Percentiles rank a stretch among this genome's conserved stretches.
Evolutionary conservation across 2,329 filamentous ascomycete genomes (phyloP).

Genomic region (Aspergillus uvarum): DNA sequence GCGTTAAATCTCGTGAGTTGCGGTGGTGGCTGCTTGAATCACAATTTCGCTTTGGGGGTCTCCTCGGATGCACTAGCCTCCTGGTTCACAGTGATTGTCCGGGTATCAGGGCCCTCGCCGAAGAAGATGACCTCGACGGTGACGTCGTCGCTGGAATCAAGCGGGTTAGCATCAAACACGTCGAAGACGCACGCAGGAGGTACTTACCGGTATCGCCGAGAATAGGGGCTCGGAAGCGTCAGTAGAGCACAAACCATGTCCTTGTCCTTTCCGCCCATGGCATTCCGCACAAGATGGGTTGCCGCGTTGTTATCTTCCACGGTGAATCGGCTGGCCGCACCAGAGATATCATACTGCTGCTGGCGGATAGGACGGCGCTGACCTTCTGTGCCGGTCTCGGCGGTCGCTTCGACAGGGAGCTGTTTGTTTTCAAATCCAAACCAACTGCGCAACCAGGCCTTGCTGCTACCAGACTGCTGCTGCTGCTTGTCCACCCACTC

Average conservation of each 20-base stretch:
- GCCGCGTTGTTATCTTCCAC: constrained; percentile 95
- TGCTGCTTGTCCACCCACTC: constrained; percentile 88
- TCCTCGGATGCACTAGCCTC: constrained; percentile 71
- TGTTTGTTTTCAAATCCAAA: constrained; percentile 54
- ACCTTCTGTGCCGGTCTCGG: constrained; percentile 56
- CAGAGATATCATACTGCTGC: constrained; percentile 82
- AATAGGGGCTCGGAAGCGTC: constrained; percentile 88
- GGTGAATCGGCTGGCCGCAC: constrained; percentile 72
- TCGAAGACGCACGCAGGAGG: neutral
- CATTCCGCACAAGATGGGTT: constrained; percentile 92
- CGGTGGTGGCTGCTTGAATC: constrained; percentile 8
- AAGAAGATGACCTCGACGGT: constrained; percentile 99
- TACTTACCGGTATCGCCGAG: constrained; percentile 78
- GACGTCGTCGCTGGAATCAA: constrained; percentile 72
- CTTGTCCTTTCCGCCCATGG: constrained; percentile 85
- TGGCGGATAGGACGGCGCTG: constrained; percentile 81
- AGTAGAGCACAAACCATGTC: constrained; percentile 92
- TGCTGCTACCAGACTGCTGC: constrained; percentile 38
- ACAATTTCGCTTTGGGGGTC: constrained; percentile 52
- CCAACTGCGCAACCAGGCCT: constrained; percentile 73
- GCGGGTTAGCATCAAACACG: constrained; percentile 14
- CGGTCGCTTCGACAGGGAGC: constrained; percentile 73
- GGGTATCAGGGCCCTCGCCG: constrained; percentile 72
- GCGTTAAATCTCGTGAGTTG: neutral
- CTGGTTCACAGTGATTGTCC: constrained; percentile 77